Evolutionary conservation across 495 filamentous ascomycete genomes (phyloP).

Genomic region (Aspergillus sclerotioniger): DNA sequence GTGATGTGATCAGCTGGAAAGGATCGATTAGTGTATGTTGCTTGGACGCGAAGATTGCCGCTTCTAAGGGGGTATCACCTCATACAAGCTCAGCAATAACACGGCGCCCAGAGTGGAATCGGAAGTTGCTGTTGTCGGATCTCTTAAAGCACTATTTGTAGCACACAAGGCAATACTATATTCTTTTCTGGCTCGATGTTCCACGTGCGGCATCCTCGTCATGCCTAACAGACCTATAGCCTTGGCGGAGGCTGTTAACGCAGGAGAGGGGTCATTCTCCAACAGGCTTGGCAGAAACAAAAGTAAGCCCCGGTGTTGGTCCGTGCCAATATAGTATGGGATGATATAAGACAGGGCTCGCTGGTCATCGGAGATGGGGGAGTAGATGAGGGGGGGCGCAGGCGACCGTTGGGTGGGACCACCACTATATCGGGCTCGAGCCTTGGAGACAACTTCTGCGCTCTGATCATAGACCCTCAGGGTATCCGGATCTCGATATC

Average conservation of each 20-base stretch:
- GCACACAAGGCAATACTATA: not conserved
- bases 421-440: not conserved
- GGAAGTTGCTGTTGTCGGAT: not conserved
- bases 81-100: not conserved
- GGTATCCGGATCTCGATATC: not conserved
- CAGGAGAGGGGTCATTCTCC: not conserved
- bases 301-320: not conserved
- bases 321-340: not conserved
- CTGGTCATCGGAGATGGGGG: not conserved
- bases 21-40: not conserved
- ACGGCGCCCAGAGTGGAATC: not conserved
- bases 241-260: not conserved
- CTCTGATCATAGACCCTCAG: not conserved
- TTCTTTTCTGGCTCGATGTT: not conserved
- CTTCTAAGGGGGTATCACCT: not conserved
- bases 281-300: not conserved
- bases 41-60: not conserved
- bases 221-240: not conserved
- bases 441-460: not conserved
- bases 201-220: not conserved
- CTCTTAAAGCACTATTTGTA: not conserved
- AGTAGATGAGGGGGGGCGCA: not conserved
- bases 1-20: not conserved
- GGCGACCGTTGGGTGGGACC: not conserved
- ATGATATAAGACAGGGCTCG: not conserved